phyloP scores from a whole-genome alignment of 192 early-diverging fungal genomes.

The Tieghemiomyces parasiticus region DNA sequence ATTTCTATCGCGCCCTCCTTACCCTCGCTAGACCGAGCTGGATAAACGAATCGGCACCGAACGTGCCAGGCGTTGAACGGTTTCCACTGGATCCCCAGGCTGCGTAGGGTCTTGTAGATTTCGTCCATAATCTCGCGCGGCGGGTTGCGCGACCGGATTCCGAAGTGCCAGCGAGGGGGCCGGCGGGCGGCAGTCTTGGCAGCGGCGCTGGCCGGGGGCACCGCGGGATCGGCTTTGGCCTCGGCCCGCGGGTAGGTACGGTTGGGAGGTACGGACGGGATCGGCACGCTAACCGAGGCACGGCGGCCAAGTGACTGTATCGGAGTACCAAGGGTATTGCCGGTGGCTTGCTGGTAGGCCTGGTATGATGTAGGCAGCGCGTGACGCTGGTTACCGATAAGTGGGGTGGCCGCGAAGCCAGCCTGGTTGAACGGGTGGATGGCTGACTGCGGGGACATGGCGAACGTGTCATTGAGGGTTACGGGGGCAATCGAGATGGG shows the following conservation, averaged over 20 bases:
- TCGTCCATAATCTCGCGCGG: constrained; percentile 95
- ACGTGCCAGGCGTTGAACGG: constrained; percentile 78
- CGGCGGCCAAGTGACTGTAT: too few relatives aligned
- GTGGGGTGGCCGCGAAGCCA: constrained; percentile 2
- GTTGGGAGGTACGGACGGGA: background rate
- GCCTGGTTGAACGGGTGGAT: background rate
- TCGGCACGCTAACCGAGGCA: constrained; percentile 1
- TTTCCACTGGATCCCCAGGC: constrained; percentile 88
- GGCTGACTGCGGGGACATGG: background rate
- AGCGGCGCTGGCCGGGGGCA: too few relatives aligned
- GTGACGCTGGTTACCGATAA: constrained; percentile 1
- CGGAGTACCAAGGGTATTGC: too few relatives aligned
- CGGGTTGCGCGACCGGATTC: constrained; percentile 81
- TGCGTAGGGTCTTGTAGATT: constrained; percentile 83
- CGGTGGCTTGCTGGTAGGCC: constrained; percentile 5
- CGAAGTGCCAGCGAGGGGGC: constrained; percentile 94
- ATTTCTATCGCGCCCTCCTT: background rate
- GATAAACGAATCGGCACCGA: constrained; percentile 49
- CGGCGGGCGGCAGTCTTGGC: constrained; percentile 8
- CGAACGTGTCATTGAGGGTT: background rate
- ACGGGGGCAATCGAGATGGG: background rate
- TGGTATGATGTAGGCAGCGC: constrained; percentile 9
- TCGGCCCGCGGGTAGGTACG: background rate
- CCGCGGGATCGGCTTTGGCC: background rate
- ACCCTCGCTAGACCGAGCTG: constrained; percentile 14